These are phyloP conservation scores for Lichtheimia hyalospora DNA, from an alignment of 371 early-diverging fungal genomes.

Conservation along the genomic window DNA sequence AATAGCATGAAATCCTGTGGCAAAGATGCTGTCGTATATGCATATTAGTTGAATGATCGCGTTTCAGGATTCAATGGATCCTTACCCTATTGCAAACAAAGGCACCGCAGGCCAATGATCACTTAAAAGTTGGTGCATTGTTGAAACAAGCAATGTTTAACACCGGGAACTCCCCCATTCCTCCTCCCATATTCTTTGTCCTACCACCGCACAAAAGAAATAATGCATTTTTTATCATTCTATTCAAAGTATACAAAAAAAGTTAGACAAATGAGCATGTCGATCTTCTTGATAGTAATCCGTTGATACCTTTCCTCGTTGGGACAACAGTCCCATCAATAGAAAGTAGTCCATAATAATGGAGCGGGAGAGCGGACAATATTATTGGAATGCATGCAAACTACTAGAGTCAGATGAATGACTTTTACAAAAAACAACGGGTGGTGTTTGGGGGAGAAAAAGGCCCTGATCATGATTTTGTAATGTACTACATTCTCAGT, in stretches of 20 bases:
- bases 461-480: too few relatives aligned
- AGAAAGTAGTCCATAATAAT: too few relatives aligned
- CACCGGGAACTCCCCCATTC: too few relatives aligned
- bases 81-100: neutral
- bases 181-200: neutral
- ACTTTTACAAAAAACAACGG: too few relatives aligned
- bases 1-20: constrained; percentile 33
- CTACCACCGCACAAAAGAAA: neutral
- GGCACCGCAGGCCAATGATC: constrained; percentile 1
- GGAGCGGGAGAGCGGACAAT: too few relatives aligned
- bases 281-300: neutral
- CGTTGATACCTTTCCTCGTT: neutral
- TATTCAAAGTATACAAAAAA: neutral
- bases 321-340: too few relatives aligned
- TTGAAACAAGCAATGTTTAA: too few relatives aligned
- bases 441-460: too few relatives aligned
- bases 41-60: neutral
- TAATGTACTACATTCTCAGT: too few relatives aligned
- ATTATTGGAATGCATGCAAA: too few relatives aligned
- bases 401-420: too few relatives aligned
- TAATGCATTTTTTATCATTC: neutral
- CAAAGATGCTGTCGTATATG: constrained; percentile 22
- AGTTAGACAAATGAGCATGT: neutral
- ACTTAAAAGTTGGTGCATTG: neutral
- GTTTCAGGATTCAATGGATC: neutral